Conservation (phyloP, 164 flowering plant species). For the Annona cherimola region DNA sequence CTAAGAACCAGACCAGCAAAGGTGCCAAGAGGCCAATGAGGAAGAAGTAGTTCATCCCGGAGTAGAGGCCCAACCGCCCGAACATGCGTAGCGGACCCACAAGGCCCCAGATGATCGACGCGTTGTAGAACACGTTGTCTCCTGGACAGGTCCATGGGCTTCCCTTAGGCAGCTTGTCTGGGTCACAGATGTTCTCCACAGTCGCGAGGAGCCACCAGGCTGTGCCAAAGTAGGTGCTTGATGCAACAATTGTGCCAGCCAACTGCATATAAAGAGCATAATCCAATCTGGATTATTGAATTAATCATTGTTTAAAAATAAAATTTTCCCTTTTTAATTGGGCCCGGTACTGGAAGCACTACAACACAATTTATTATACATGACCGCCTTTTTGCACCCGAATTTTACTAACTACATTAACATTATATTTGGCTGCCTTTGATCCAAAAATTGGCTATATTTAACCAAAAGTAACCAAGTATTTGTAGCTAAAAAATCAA, state of each 20-base stretch:
- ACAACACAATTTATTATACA: too few relatives aligned
- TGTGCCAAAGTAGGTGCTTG: conserved; percentile 39
- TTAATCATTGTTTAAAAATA: too few relatives aligned
- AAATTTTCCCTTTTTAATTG: too few relatives aligned
- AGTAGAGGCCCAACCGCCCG: conserved; percentile 29
- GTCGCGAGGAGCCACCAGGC: conserved; percentile 56
- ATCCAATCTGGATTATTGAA: background rate
- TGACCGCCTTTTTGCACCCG: too few relatives aligned
- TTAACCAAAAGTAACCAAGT: too few relatives aligned
- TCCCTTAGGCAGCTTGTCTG: conserved; percentile 25
- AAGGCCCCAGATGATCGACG: conserved; percentile 50
- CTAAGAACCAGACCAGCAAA: conserved; percentile 36
- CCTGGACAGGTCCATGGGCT: conserved; percentile 61
- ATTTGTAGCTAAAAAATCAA: too few relatives aligned
- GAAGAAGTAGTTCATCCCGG: conserved; percentile 33
- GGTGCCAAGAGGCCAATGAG: conserved; percentile 44
- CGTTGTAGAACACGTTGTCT: conserved; percentile 40
- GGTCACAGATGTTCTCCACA: conserved; percentile 39
- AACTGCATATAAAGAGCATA: conserved; percentile 20
- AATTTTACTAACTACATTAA: too few relatives aligned
- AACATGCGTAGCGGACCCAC: conserved; percentile 45
- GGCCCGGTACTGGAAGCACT: too few relatives aligned
- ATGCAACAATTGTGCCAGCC: conserved; percentile 43
- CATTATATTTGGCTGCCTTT: too few relatives aligned
- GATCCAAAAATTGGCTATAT: too few relatives aligned